A percentile compares a stretch with the other conserved stretches of the same genome.
Conservation (phyloP, 352 stramenopile genomes). For the Pythium coloratum region DNA sequence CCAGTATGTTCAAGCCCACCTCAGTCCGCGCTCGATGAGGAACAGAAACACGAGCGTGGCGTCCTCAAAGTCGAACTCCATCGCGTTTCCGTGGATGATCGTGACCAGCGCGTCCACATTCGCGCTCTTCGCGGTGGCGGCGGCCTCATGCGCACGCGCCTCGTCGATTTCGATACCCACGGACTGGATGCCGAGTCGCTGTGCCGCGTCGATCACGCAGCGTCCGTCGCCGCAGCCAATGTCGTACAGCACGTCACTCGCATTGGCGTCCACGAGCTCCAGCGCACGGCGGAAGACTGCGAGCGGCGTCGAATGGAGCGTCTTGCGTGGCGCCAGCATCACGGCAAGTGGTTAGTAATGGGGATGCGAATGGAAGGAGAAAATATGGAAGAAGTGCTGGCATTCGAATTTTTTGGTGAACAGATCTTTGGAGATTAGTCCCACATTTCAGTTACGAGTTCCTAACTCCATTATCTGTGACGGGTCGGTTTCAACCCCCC, state of each 20-base stretch:
- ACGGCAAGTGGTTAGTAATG: not conserved
- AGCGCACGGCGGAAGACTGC: conserved; percentile 59
- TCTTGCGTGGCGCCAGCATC: conserved; percentile 81
- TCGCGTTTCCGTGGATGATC: conserved; percentile 65
- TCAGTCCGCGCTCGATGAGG: conserved; percentile 69
- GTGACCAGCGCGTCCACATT: conserved; percentile 55
- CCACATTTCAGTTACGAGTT: conserved; percentile 6
- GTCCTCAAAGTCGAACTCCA: conserved; percentile 64
- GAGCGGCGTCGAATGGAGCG: conserved; percentile 76
- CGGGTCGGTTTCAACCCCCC: conserved; percentile 2
- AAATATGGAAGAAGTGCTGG: not conserved
- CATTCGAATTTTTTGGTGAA: not conserved
- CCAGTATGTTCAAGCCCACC: conserved; percentile 31
- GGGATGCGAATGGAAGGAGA: not conserved
- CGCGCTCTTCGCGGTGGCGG: conserved; percentile 20
- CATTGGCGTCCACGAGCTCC: conserved; percentile 38
- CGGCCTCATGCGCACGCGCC: conserved; percentile 37
- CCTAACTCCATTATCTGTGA: conserved; percentile 19
- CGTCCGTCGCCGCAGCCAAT: conserved; percentile 79
- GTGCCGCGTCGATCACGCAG: conserved; percentile 62
- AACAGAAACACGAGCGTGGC: conserved; percentile 82
- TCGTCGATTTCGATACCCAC: conserved; percentile 72
- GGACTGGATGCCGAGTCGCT: conserved; percentile 43
- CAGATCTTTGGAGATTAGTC: not conserved
- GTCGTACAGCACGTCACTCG: conserved; percentile 68